Base-by-base conservation (phyloP, 2,329 filamentous ascomycete genomes). In the Fusarium tjaetaba region DNA sequence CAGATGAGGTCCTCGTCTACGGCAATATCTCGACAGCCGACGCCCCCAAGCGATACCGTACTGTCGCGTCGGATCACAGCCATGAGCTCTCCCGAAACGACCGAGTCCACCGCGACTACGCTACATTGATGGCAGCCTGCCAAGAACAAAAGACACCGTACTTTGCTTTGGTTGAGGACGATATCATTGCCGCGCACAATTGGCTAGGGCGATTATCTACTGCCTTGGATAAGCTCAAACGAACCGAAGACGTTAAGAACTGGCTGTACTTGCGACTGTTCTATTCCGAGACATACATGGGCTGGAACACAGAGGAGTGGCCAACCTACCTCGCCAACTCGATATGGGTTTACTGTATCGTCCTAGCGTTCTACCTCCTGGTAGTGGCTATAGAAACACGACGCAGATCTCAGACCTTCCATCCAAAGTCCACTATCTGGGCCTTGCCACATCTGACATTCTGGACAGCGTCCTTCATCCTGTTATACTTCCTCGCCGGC, bases 221-320 rank as follows among this genome's bases (percentile, higher is more conserved):
- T 5, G 56, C 24, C 0, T 14, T 68, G 14, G 59, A 38, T 4
- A 77, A 73, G 6, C 67, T 81, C 18, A 65, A 72, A 16, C 45
- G 71, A 16, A 72, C 77, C 9, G 79, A 80, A 52, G 57, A 69
- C 2, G 42, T 46, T 26, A 61, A 28, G 45, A 67, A 53, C 11
- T 81, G 80, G 80, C 61, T 81, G 16, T 82, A 82, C 52, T 74
- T 82, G 13, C 73, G 81, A 22, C 72, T 82, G 2, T 82, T 82
- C 53, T 82, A 81, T 51, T 80, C 80, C 1, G 81, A 82, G 49
- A 76, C 74, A 4, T 80, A 81, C 41, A 71, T 82, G 42, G 80
- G 81, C 7, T 82, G 81, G 80, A 82, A 82, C 58, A 77, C 75
- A 2, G 79, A 81, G 53, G 76, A 81, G 49, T 82, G 80, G 80